Base-by-base conservation (phyloP, 208 protist species). In the Lotmaria passim region DNA sequence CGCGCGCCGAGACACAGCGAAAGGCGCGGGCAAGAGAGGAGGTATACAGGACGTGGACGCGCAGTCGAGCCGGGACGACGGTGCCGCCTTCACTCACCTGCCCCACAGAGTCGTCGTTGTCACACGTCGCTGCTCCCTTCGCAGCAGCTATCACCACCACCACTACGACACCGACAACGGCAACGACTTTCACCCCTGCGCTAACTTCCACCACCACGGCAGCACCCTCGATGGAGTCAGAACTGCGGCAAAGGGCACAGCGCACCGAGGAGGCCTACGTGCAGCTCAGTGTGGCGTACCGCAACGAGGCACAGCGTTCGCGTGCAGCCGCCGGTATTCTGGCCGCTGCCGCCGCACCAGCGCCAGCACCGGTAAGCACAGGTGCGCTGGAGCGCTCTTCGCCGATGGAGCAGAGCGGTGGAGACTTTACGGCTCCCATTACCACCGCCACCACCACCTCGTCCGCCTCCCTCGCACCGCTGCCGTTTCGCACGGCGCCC, bases 241-340 rank as follows among this genome's bases (percentile, higher is more conserved):
- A 47, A 26, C 43, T 75, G 69, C 69, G 69, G 39, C 17, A 63
- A 15, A 44, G 51, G 14, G 69, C 69, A n/a, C 21, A 48, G 36
- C 30, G 11, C 41, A 75, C 61, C 24, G 69, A 75, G 44, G 69
- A 67, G 28, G 53, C 61, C 23, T 75, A 75, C 53, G 61, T 75
- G 50, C 69, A 56, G 50, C 60, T 75, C 24, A 75, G 69, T 17
- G 60, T 75, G 11, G 51, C 61, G 19, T 75, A 75, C 36, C 69
- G 61, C 43, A 75, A 63, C 21, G 52, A 62, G 33, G 69, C 61
- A 12, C 61, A 64, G 8, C 61, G 69, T 53, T 75, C 69, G 11
- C 51, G 60, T 19, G 53, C 59, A 17, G 60, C 61, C n/a, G 69
- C 59, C 7, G 36, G 17, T 21, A 75, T 75, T 34, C 53, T 75